Evolutionary conservation across 257 asterid genomes (phyloP).

Genomic region (Nicotiana tabacum): DNA sequence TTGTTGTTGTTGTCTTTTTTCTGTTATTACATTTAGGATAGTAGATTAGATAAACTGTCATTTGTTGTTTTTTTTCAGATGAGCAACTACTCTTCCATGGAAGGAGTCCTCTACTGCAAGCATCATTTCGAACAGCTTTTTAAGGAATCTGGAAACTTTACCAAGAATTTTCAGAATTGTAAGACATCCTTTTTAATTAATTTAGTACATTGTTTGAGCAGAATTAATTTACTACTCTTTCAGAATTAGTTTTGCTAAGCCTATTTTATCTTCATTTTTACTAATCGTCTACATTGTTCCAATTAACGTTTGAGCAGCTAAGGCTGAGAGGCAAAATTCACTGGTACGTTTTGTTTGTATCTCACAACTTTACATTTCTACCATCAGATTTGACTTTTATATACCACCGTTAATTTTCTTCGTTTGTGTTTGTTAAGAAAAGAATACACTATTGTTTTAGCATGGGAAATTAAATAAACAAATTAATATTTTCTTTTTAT

Average conservation of each 20-base stretch:
- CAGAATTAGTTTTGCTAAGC: background rate
- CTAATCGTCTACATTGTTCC: background rate
- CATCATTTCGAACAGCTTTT: constrained; percentile 78
- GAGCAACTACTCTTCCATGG: constrained; percentile 84
- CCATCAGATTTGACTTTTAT: constrained; percentile 9
- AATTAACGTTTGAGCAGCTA: constrained; percentile 27
- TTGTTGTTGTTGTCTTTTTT: background rate
- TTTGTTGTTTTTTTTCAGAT: constrained; percentile 35
- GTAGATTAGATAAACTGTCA: background rate
- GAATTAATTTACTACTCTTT: no score
- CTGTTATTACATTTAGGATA: background rate
- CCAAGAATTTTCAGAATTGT: constrained; percentile 37
- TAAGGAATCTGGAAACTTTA: constrained; percentile 70
- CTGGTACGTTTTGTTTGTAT: constrained; percentile 26
- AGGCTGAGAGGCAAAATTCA: constrained; percentile 38
- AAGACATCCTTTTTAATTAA: background rate
- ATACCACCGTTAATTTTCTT: no score
- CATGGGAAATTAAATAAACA: background rate
- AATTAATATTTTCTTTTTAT: background rate
- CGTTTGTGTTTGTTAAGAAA: no score
- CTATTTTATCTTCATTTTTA: background rate
- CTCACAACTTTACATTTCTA: background rate
- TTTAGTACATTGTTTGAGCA: background rate
- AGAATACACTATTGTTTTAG: no score
- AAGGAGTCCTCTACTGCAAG: constrained; percentile 77